These are phyloP conservation scores for Emmonsia crescens DNA, from an alignment of 2,329 filamentous ascomycete genomes.

Conservation along the genomic window DNA sequence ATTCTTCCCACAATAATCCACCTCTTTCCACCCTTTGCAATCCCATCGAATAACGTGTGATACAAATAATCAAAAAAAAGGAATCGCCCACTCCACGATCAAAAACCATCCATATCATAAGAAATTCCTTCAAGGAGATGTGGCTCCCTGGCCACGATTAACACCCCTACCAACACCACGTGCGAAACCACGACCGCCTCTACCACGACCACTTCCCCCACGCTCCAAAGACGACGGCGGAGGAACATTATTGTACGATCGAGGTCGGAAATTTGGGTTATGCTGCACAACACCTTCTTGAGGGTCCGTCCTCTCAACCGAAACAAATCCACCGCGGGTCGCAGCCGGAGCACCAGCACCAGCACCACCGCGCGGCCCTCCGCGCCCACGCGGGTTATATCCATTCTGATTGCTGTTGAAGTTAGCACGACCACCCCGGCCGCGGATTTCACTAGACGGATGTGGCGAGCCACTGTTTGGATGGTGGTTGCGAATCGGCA, in stretches of 20 bases:
- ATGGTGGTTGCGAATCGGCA: conserved; percentile 18
- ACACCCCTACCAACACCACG: conserved; percentile 11
- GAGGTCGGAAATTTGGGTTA: conserved; percentile 43
- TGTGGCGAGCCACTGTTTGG: background rate
- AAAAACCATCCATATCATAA: background rate
- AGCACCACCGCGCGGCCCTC: background rate
- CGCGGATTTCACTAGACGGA: conserved; percentile 3
- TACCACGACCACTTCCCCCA: conserved; percentile 18
- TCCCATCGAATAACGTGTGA: background rate
- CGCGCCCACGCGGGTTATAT: conserved; percentile 1
- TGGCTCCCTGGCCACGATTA: conserved; percentile 5
- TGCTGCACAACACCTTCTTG: conserved; percentile 40
- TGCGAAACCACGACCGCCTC: conserved; percentile 6
- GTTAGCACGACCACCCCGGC: conserved; percentile 5
- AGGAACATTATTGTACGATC: conserved; percentile 38
- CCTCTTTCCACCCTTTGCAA: background rate
- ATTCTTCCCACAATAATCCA: background rate
- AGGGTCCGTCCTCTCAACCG: conserved; percentile 37
- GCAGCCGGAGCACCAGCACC: conserved; percentile 3
- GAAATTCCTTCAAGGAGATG: background rate
- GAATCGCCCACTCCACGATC: background rate
- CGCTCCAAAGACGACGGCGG: conserved; percentile 28
- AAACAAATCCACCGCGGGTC: conserved; percentile 20
- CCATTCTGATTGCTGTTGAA: conserved; percentile 1
- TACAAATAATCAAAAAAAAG: background rate